Base-by-base conservation (phyloP, 2,329 filamentous ascomycete species). In the Aspergillus alliaceus region DNA sequence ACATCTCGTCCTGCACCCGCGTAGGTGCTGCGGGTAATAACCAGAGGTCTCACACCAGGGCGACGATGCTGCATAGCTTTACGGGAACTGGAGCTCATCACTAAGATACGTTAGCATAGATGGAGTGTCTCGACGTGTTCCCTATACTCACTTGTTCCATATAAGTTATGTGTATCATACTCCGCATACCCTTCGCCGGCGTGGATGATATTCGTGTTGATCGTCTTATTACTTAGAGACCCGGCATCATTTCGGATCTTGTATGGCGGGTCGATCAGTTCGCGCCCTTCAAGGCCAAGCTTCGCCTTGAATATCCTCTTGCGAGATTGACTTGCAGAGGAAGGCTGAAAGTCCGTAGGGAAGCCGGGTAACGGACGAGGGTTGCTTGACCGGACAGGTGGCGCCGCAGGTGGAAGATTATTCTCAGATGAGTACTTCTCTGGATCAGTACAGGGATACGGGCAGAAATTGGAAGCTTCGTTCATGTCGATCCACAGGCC, bases 131-230 rank as follows among this genome's bases (percentile, higher is more conserved):
- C 14, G 14, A 18, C 2, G 18, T 7, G 15, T 8, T 2, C 2
- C 9, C 15, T 8, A 9, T 1, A 70, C 76, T 70, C 69, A 77
- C 75, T 86, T 7, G 84, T 83, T 1, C 90, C 90, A 70, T 90
- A 91, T 1, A 92, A 73, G 64, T 92, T 92, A 71, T 93, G 90
- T 0, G 86, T 89, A 64, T 93, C 90, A 67, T 90, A 91, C 71
- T 90, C 85, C 20, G 80, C 78, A 35, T 86, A 73, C 12, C 88
- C 88, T 57, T 89, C 86, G 40, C 85, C 80, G 2, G 67, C 62
- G 69, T 91, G 88, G 8, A 87, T 80, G 8, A 90, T 75, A 66
- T 90, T 83, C 0, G 88, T 89, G 61, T 85, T 80, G 53, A 90
- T 83, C 0, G 89, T 87, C 66, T 84, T 80, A 70, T 84, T 84